Percentiles rank a stretch among this genome's conserved stretches.
Conservation (phyloP, 2,329 filamentous ascomycete genomes). For the Monosporascus ibericus region DNA sequence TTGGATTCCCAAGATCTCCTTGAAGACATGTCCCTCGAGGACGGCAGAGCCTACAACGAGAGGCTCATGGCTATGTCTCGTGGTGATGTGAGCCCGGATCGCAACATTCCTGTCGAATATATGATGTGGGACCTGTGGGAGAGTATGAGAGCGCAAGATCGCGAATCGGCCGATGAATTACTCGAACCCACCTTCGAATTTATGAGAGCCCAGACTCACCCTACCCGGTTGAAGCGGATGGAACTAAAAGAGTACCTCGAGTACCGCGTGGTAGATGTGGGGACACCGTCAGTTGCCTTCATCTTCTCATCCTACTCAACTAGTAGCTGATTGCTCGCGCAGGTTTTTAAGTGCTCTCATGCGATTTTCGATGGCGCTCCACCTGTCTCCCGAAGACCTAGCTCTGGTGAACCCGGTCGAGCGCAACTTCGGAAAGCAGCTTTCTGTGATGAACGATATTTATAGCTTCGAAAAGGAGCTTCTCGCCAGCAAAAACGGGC, state of each 20-base stretch:
- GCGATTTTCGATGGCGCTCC: conserved; percentile 27
- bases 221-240: conserved; percentile 10
- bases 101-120: conserved; percentile 23
- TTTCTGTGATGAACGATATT: conserved; percentile 33
- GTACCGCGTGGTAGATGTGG: conserved; percentile 31
- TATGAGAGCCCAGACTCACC: conserved; percentile 32
- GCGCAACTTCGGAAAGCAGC: conserved; percentile 26
- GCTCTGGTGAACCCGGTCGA: conserved; percentile 18
- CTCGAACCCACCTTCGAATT: conserved; percentile 30
- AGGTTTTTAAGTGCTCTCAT: conserved; percentile 26
- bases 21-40: conserved; percentile 34
- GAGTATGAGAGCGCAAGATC: conserved; percentile 27
- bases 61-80: conserved; percentile 28
- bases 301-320: neutral
- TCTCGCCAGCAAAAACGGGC: conserved; percentile 6
- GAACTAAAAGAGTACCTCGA: conserved; percentile 25
- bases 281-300: conserved; percentile 24
- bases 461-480: conserved; percentile 32
- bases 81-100: conserved; percentile 26
- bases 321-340: neutral
- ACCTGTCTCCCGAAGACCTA: conserved; percentile 18
- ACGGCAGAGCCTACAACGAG: conserved; percentile 31
- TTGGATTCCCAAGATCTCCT: conserved; percentile 26
- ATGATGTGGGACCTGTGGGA: conserved; percentile 32
- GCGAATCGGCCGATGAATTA: conserved; percentile 24